phyloP scores from a whole-genome alignment of 495 filamentous ascomycete genomes.

The Penicillium fimorum region DNA sequence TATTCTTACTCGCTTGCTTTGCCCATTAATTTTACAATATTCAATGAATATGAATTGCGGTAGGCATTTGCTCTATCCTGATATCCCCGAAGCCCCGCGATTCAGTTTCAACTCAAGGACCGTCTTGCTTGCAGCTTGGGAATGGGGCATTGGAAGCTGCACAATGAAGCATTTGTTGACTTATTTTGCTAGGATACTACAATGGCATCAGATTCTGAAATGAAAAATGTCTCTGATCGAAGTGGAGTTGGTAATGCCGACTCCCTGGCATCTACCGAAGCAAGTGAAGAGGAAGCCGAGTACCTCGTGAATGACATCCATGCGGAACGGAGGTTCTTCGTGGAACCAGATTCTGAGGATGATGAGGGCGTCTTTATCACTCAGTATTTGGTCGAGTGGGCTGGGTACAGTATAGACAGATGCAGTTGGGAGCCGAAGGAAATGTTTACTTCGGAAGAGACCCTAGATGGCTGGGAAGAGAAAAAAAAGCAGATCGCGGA shows the following conservation, averaged over 20 bases:
- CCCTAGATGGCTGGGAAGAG: conserved; percentile 53
- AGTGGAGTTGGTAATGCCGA: conserved; percentile 44
- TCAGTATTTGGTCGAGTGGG: conserved; percentile 65
- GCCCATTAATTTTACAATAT: neutral
- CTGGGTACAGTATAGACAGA: conserved; percentile 53
- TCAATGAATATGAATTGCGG: neutral
- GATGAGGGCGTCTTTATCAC: conserved; percentile 8
- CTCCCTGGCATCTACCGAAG: conserved; percentile 59
- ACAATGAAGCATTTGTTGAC: conserved; percentile 1
- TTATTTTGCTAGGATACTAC: neutral
- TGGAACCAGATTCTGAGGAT: conserved; percentile 3
- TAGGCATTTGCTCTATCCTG: neutral
- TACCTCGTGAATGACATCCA: conserved; percentile 48
- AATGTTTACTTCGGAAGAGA: conserved; percentile 48
- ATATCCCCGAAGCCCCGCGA: too few relatives aligned
- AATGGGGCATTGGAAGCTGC: neutral
- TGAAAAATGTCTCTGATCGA: conserved; percentile 35
- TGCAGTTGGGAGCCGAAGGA: conserved; percentile 65
- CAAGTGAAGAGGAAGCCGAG: conserved; percentile 36
- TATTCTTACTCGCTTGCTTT: neutral
- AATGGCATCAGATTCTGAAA: conserved; percentile 14
- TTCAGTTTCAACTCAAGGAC: neutral
- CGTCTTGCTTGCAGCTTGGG: neutral
- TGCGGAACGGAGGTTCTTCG: conserved; percentile 40
- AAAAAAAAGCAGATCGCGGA: conserved; percentile 44